Percentiles rank a stretch among this genome's conserved stretches.
phyloP scores from a whole-genome alignment of 129 eudicot species.

The Flaveria bidentis region DNA sequence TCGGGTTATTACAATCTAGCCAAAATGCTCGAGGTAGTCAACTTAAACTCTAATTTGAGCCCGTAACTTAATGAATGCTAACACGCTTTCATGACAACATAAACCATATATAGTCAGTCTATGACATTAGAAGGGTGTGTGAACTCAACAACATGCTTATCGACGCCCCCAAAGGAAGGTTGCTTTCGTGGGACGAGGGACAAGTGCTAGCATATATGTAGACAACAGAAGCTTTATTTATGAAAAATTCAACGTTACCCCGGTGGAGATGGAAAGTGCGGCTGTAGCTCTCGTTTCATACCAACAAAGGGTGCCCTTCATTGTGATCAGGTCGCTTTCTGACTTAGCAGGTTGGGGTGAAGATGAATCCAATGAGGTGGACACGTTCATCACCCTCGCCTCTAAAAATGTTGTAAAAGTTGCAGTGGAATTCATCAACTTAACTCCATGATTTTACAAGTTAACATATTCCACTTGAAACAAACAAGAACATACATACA shows the following conservation, averaged over 20 bases:
- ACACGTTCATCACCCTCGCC: conserved; percentile 16
- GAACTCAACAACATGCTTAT: conserved; percentile 41
- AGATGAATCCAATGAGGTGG: conserved; percentile 28
- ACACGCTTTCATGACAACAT: not conserved
- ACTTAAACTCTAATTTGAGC: not conserved
- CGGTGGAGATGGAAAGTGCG: conserved; percentile 64
- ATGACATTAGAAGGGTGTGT: conserved; percentile 38
- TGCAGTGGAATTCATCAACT: conserved; percentile 33
- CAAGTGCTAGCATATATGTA: conserved; percentile 43
- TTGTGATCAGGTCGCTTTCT: conserved; percentile 49
- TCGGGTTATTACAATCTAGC: conserved; percentile 31
- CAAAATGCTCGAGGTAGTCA: conserved; percentile 43
- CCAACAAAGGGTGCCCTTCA: too few relatives aligned
- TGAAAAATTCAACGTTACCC: conserved; percentile 35
- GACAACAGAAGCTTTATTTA: conserved; percentile 52
- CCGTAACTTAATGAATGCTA: not conserved
- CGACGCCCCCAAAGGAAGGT: conserved; percentile 44
- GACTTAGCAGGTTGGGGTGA: conserved; percentile 47
- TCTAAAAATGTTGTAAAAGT: conserved; percentile 25
- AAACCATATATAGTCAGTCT: conserved; percentile 18
- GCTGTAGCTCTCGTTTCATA: conserved; percentile 53
- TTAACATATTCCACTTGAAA: too few relatives aligned
- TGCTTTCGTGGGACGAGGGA: conserved; percentile 36
- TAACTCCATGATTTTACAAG: not conserved
- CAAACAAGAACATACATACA: too few relatives aligned